Evolutionary conservation across 2,329 filamentous ascomycete genomes (phyloP).

Genomic region (Arthrobotrys sphaeroides): DNA sequence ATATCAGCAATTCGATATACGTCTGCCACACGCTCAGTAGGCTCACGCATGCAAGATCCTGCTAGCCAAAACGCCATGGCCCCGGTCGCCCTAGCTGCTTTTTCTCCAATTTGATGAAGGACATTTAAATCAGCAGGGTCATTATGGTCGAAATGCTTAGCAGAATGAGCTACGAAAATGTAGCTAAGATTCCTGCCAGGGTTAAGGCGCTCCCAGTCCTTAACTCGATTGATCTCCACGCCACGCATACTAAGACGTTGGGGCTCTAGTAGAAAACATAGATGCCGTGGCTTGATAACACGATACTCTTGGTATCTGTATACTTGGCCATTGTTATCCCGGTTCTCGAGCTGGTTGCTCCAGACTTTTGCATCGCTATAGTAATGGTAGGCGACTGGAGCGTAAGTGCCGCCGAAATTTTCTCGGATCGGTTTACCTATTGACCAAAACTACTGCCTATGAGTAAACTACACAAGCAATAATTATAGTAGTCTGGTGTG

Average conservation of each 20-base stretch:
- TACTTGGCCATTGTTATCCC: background rate
- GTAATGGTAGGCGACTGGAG: conserved; percentile 48
- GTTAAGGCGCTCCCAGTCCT: conserved; percentile 43
- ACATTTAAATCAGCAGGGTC: conserved; percentile 17
- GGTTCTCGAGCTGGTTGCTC: conserved; percentile 53
- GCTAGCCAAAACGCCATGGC: conserved; percentile 53
- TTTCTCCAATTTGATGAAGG: conserved; percentile 45
- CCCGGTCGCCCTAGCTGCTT: conserved; percentile 23
- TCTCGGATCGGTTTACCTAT: background rate
- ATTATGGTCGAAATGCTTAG: conserved; percentile 43
- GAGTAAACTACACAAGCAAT: background rate
- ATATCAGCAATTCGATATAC: conserved; percentile 58
- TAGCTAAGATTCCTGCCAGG: conserved; percentile 34
- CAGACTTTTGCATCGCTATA: conserved; percentile 52
- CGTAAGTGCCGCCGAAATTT: conserved; percentile 33
- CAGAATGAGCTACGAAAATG: conserved; percentile 51
- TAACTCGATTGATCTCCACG: conserved; percentile 23
- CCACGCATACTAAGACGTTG: conserved; percentile 10
- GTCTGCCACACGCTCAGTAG: conserved; percentile 18
- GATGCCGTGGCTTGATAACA: conserved; percentile 46
- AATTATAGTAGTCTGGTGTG: background rate
- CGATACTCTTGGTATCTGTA: conserved; percentile 36
- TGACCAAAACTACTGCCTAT: background rate
- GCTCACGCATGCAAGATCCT: conserved; percentile 25
- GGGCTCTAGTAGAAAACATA: conserved; percentile 50